These are phyloP conservation scores for Neurospora sublineolata DNA, from an alignment of 495 filamentous ascomycete genomes.

Conservation along the genomic window DNA sequence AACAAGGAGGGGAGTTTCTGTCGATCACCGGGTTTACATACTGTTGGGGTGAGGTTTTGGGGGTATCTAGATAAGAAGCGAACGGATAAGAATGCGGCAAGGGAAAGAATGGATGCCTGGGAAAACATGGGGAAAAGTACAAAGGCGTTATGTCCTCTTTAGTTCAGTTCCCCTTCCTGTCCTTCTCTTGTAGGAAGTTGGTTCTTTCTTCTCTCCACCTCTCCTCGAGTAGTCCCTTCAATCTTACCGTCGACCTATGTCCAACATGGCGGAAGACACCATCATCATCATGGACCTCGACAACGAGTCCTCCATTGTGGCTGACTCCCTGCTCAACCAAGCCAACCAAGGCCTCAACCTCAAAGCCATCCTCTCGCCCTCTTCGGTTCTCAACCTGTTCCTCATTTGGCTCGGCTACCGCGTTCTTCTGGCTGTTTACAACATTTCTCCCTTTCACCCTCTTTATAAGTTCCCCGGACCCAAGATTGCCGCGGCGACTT, in stretches of 20 bases:
- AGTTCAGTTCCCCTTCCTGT: neutral
- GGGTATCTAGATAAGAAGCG: neutral
- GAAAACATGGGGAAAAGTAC: neutral
- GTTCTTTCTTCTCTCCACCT: neutral
- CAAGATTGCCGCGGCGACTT: constrained; percentile 33
- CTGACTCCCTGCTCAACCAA: neutral
- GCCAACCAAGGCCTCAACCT: neutral
- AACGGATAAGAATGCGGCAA: neutral
- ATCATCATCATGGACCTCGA: neutral
- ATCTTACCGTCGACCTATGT: neutral
- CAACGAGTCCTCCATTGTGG: neutral
- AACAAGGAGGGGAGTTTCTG: neutral
- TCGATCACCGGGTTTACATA: neutral
- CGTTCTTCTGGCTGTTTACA: constrained; percentile 14
- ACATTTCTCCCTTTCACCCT: constrained; percentile 22
- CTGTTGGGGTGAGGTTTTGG: neutral
- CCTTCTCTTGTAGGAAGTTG: neutral
- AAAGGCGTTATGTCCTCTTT: neutral
- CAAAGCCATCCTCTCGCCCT: neutral
- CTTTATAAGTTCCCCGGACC: constrained; percentile 33
- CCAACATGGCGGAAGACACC: neutral
- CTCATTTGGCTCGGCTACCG: constrained; percentile 16
- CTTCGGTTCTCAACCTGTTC: constrained; percentile 4
- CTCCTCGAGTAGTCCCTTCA: neutral
- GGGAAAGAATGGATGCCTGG: neutral